phyloP scores from a whole-genome alignment of 768 basidiomycete species.

The Rhizopogon vinicolor region DNA sequence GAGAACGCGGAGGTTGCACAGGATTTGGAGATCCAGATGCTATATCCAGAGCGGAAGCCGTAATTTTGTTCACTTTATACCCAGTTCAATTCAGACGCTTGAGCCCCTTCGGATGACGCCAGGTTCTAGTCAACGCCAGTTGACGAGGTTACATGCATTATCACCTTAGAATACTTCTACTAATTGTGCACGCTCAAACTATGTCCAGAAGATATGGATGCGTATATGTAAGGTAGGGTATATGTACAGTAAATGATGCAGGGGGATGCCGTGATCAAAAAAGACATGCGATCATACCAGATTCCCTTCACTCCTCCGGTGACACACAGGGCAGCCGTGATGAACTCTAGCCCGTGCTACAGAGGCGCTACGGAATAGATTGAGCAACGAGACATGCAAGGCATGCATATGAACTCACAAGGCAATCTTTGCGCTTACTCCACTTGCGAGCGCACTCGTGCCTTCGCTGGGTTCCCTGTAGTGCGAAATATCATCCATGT shows the following conservation, averaged over 20 bases:
- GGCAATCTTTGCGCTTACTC: conserved; percentile 70
- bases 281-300: conserved; percentile 13
- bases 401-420: conserved; percentile 47
- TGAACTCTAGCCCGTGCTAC: conserved; percentile 59
- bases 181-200: background rate
- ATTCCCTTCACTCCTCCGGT: conserved; percentile 49
- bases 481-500: conserved; percentile 56
- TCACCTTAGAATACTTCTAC: no score
- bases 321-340: conserved; percentile 78
- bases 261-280: background rate
- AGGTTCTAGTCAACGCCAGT: background rate
- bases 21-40: conserved; percentile 18
- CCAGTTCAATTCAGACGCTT: background rate
- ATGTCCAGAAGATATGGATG: background rate
- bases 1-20: conserved; percentile 14
- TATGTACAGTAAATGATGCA: conserved; percentile 2
- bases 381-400: conserved; percentile 4
- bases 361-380: conserved; percentile 48
- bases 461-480: conserved; percentile 53
- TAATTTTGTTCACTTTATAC: background rate
- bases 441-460: conserved; percentile 29
- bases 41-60: background rate
- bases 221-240: background rate
- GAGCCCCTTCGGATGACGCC: no score
- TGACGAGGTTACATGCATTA: no score